A percentile compares a stretch with the other conserved stretches of the same genome.
These are phyloP conservation scores for Dujonia santamariae DNA, from an alignment of 1,139 yeast genomes.

Conservation along the genomic window DNA sequence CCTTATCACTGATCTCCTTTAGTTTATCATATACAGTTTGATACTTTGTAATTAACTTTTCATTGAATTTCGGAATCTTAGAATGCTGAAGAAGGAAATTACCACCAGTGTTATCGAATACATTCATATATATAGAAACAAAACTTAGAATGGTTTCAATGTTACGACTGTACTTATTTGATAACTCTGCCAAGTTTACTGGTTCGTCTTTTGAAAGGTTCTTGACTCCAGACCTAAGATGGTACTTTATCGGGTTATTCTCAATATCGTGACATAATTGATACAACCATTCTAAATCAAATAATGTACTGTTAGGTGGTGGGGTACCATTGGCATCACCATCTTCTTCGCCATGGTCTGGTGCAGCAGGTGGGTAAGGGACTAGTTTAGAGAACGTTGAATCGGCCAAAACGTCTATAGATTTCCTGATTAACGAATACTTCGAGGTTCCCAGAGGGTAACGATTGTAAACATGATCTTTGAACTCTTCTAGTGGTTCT, in stretches of 20 bases:
- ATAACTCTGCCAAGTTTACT: constrained; percentile 35
- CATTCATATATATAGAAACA: constrained; percentile 28
- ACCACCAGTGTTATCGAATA: constrained; percentile 33
- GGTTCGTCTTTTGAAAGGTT: constrained; percentile 32
- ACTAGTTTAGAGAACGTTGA: constrained; percentile 22
- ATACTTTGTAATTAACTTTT: constrained; percentile 21
- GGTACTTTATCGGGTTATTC: constrained; percentile 47
- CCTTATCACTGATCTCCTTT: constrained; percentile 20
- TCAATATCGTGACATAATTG: constrained; percentile 47
- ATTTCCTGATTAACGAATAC: constrained; percentile 40
- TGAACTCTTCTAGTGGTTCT: constrained; percentile 38
- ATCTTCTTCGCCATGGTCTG: background rate
- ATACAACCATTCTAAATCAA: constrained; percentile 35
- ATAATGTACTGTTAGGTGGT: constrained; percentile 6
- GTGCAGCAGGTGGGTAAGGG: constrained; percentile 18
- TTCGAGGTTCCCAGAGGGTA: constrained; percentile 57
- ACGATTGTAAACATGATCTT: constrained; percentile 39
- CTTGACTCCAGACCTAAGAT: constrained; percentile 42
- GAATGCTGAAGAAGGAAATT: constrained; percentile 40
- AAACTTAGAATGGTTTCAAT: constrained; percentile 27
- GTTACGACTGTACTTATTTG: constrained; percentile 19
- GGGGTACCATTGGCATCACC: background rate
- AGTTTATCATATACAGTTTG: constrained; percentile 21
- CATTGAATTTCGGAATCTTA: constrained; percentile 39
- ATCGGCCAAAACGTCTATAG: constrained; percentile 31